These are phyloP conservation scores for Trapa incisa DNA, from an alignment of 345 rosid species.

Conservation along the genomic window DNA sequence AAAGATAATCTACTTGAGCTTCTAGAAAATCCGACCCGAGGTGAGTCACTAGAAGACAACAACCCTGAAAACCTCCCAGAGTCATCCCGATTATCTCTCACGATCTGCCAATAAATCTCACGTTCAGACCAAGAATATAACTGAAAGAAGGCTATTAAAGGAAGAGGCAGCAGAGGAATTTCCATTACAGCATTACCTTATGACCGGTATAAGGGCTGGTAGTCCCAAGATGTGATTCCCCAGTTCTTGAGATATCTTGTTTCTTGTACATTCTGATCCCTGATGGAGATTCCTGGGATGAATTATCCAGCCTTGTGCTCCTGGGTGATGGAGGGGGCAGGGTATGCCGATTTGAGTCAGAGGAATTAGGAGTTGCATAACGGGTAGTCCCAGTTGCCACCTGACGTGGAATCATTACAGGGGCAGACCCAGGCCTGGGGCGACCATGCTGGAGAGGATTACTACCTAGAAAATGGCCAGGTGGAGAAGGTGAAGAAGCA, in stretches of 20 bases:
- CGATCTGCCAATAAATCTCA: constrained; percentile 25
- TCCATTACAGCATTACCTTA: constrained; percentile 29
- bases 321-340: constrained; percentile 84
- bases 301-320: constrained; percentile 54
- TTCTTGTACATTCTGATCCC: constrained; percentile 50
- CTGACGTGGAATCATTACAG: constrained; percentile 63
- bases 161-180: constrained; percentile 2
- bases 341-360: constrained; percentile 62
- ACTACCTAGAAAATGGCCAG: constrained; percentile 28
- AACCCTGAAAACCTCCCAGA: constrained; percentile 80
- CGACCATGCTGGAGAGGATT: constrained; percentile 27
- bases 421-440: constrained; percentile 57
- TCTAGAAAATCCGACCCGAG: constrained; percentile 64
- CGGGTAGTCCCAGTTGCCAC: constrained; percentile 33
- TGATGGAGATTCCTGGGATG: constrained; percentile 73
- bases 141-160: not conserved
- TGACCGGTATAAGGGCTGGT: constrained; percentile 45
- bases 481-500: constrained; percentile 56
- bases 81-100: constrained; percentile 63
- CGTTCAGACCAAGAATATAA: constrained; percentile 3
- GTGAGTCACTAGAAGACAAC: constrained; percentile 76
- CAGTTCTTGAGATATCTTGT: constrained; percentile 37
- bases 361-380: constrained; percentile 55
- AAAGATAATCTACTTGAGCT: constrained; percentile 81
- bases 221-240: constrained; percentile 49